Conservation (phyloP, 169 alveolate genomes). For the Eimeria praecox region DNA sequence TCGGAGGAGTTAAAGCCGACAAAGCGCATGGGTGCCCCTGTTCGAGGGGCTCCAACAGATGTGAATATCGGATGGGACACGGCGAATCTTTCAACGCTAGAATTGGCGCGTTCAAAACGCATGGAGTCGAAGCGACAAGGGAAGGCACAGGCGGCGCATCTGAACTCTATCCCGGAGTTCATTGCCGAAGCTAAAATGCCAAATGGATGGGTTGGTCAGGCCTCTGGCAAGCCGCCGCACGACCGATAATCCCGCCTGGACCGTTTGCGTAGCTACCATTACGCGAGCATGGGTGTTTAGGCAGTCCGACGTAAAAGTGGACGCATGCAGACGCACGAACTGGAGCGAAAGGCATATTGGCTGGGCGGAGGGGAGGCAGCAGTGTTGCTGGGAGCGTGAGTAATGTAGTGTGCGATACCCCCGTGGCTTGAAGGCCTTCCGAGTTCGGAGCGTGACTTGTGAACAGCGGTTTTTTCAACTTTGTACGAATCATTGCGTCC, state of each 20-base stretch:
- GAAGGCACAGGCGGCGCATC: not conserved
- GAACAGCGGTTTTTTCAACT: not conserved
- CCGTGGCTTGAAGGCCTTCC: not conserved
- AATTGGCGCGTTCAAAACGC: constrained; percentile 41
- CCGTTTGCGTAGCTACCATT: not conserved
- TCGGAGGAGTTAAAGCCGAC: constrained; percentile 66
- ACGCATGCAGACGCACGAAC: not conserved
- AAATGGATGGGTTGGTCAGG: constrained; percentile 23
- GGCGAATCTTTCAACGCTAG: constrained; percentile 31
- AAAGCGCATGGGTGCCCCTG: constrained; percentile 65
- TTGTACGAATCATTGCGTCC: not conserved
- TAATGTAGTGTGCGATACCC: not conserved
- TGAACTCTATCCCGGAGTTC: constrained; percentile 66
- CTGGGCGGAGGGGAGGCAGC: not conserved
- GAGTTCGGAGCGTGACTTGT: not conserved
- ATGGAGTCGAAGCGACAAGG: constrained; percentile 58
- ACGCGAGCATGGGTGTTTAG: not conserved
- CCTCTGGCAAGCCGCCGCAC: constrained; percentile 29
- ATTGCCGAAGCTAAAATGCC: constrained; percentile 68
- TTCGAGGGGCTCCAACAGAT: constrained; percentile 57
- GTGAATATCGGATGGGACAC: constrained; percentile 43
- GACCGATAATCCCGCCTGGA: not conserved
- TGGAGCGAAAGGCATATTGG: not conserved
- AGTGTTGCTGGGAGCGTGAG: not conserved
- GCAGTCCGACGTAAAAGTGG: not conserved